phyloP scores from a whole-genome alignment of 306 rosid genomes.

The Pterocarpus macrocarpus region DNA sequence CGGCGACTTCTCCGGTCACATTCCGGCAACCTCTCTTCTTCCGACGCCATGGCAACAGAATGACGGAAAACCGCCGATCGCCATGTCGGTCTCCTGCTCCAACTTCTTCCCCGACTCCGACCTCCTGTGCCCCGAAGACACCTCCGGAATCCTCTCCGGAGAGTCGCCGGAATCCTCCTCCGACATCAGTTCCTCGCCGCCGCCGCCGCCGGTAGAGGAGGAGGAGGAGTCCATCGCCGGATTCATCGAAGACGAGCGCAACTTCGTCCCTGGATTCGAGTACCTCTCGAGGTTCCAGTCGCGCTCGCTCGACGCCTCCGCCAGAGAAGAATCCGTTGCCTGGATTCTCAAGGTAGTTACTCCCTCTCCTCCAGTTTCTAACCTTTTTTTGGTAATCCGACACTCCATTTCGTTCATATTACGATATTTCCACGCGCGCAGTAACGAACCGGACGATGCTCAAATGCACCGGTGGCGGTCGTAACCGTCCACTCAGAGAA shows the following conservation, averaged over 20 bases:
- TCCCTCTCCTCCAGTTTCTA: neutral
- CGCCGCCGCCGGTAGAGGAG: neutral
- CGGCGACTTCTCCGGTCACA: conserved; percentile 52
- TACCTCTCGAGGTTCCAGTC: conserved; percentile 71
- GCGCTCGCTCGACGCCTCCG: conserved; percentile 71
- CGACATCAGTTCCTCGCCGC: conserved; percentile 59
- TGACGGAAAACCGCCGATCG: conserved; percentile 57
- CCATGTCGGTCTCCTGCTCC: conserved; percentile 85
- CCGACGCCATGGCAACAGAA: conserved; percentile 59
- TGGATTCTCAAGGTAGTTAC: conserved; percentile 94
- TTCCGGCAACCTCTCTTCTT: conserved; percentile 37
- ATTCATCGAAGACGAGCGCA: conserved; percentile 80
- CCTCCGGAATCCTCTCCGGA: conserved; percentile 69
- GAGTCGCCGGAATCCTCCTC: conserved; percentile 74
- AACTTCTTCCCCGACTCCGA: conserved; percentile 70
- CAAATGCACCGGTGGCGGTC: conserved; percentile 26
- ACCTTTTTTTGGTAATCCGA: conserved; percentile 11
- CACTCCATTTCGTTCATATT: conserved; percentile 42
- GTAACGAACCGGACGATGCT: conserved; percentile 26
- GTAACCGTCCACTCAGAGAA: conserved; percentile 31
- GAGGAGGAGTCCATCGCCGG: conserved; percentile 80
- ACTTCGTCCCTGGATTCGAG: conserved; percentile 84
- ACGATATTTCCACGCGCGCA: conserved; percentile 52
- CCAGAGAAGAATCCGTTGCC: conserved; percentile 84
- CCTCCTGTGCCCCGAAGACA: conserved; percentile 81